Conservation (phyloP, 495 filamentous ascomycete genomes). For the Podospora pseudoanserina region DNA sequence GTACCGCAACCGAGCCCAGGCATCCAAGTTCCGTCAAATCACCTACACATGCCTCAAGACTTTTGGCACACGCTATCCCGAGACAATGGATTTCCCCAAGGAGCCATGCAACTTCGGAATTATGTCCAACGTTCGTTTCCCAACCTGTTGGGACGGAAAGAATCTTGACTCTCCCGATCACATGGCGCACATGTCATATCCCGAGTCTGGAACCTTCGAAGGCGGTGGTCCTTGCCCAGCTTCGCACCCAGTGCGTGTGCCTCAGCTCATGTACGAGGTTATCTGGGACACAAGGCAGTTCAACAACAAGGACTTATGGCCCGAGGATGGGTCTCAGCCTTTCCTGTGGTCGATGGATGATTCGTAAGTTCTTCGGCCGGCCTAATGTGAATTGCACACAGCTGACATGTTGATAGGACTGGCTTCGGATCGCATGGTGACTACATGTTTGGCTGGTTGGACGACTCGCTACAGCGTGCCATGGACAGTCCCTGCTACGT, state of each 20-base stretch:
- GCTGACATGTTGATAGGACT: constrained; percentile 21
- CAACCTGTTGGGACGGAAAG: constrained; percentile 33
- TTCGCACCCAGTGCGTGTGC: constrained; percentile 34
- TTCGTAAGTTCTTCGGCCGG: neutral
- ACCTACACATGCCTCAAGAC: constrained; percentile 41
- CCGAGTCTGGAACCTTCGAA: constrained; percentile 33
- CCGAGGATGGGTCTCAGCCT: constrained; percentile 42
- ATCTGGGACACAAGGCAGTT: constrained; percentile 38
- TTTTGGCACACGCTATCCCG: constrained; percentile 30
- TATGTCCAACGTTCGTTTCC: constrained; percentile 40
- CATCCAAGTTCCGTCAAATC: constrained; percentile 36
- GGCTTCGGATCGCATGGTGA: constrained; percentile 38
- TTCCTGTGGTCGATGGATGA: constrained; percentile 47
- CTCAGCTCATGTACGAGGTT: constrained; percentile 44
- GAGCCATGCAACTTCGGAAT: constrained; percentile 37
- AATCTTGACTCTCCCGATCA: constrained; percentile 38
- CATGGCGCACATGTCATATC: constrained; percentile 39
- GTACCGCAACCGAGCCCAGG: constrained; percentile 33
- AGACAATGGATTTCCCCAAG: constrained; percentile 34
- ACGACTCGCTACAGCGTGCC: constrained; percentile 35
- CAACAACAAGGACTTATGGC: constrained; percentile 39
- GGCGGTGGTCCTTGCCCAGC: constrained; percentile 31
- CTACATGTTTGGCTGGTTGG: constrained; percentile 44
- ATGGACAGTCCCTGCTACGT: constrained; percentile 40
- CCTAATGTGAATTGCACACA: neutral